These are phyloP conservation scores for Aspergillus sp. DNA, from an alignment of 2,329 filamentous ascomycete species.

Conservation along the genomic window DNA sequence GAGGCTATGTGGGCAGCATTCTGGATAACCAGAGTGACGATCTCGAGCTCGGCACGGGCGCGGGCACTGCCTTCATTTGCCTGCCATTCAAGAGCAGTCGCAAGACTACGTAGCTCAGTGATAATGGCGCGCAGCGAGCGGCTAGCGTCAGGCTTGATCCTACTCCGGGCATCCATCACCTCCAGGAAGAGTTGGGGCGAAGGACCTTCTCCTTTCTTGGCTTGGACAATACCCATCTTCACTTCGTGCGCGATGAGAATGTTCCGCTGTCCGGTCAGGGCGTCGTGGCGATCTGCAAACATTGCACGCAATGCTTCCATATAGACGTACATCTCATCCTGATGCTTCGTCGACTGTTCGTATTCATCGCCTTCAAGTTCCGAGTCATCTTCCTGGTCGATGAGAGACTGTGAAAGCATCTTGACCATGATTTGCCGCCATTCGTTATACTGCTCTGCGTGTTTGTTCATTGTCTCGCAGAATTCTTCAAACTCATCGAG, in stretches of 20 bases:
- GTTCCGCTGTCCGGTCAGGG: slow-evolving; percentile 75
- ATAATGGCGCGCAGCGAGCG: slow-evolving; percentile 70
- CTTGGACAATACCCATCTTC: slow-evolving; percentile 58
- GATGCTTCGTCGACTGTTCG: slow-evolving; percentile 78
- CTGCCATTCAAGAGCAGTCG: slow-evolving; percentile 60
- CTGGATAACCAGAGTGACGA: slow-evolving; percentile 64
- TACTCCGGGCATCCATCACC: slow-evolving; percentile 47
- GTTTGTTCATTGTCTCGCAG: slow-evolving; percentile 65
- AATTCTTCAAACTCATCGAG: slow-evolving; percentile 67
- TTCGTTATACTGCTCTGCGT: slow-evolving; percentile 68
- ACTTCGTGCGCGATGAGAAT: slow-evolving; percentile 72
- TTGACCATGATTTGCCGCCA: slow-evolving; percentile 74
- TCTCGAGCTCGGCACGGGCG: slow-evolving; percentile 60
- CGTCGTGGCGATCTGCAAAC: slow-evolving; percentile 74
- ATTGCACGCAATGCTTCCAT: slow-evolving; percentile 73
- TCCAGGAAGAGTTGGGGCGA: slow-evolving; percentile 63
- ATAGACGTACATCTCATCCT: slow-evolving; percentile 87
- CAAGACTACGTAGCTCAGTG: slow-evolving; percentile 65
- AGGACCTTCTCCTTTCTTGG: slow-evolving; percentile 65
- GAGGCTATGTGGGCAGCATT: slow-evolving; percentile 54
- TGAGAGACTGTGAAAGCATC: slow-evolving; percentile 69
- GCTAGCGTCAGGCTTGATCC: slow-evolving; percentile 45
- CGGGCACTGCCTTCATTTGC: slow-evolving; percentile 54
- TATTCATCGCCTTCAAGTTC: slow-evolving; percentile 89
- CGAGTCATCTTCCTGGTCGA: slow-evolving; percentile 75